phyloP scores from a whole-genome alignment of 208 protist species.

The Sergeia podlipaevii region DNA sequence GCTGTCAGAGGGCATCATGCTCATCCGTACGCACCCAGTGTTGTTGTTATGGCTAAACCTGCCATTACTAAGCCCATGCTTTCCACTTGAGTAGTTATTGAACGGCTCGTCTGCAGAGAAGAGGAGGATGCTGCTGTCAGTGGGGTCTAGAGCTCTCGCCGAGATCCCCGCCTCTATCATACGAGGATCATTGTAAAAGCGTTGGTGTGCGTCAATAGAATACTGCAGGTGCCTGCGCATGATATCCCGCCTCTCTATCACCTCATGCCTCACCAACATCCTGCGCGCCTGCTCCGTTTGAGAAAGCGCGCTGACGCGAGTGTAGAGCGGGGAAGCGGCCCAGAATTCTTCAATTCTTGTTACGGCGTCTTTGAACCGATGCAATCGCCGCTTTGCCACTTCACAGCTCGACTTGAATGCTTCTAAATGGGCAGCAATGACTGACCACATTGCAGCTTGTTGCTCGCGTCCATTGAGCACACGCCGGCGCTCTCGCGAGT shows the following conservation, averaged over 20 bases:
- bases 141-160: not conserved
- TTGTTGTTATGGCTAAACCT: too few species aligned
- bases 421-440: constrained; percentile 19
- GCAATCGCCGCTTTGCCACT: not conserved
- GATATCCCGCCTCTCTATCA: constrained; percentile 62
- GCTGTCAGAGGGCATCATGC: not conserved
- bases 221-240: constrained; percentile 34
- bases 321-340: constrained; percentile 16
- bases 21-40: not conserved
- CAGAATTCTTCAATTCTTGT: constrained; percentile 47
- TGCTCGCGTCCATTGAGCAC: not conserved
- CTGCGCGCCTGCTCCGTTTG: constrained; percentile 20
- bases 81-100: too few species aligned
- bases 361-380: constrained; percentile 10
- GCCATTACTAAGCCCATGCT: too few species aligned
- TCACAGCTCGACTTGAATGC: not conserved
- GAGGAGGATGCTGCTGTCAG: constrained; percentile 10
- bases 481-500: not conserved
- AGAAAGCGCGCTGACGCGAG: constrained; percentile 11
- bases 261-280: constrained; percentile 42
- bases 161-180: constrained; percentile 27
- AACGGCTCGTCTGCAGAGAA: not conserved
- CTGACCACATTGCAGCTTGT: not conserved
- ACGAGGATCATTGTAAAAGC: constrained; percentile 47
- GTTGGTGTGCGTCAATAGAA: constrained; percentile 54